phyloP scores from a whole-genome alignment of 192 early-diverging fungal genomes.

The Backusella psychrophila region DNA sequence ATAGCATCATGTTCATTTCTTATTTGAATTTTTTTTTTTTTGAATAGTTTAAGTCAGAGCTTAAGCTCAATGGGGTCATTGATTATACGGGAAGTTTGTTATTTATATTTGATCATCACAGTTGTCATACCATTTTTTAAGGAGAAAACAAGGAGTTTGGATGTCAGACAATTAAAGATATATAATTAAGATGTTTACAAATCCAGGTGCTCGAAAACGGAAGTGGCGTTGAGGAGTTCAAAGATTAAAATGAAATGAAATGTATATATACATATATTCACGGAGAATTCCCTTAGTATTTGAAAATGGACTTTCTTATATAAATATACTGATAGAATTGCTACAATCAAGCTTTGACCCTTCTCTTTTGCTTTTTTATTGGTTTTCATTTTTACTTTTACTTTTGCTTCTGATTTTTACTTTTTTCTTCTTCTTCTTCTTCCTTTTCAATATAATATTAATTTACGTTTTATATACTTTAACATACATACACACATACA shows the following conservation, averaged over 20 bases:
- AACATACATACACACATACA: background rate
- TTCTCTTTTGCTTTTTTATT: background rate
- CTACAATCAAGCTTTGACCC: background rate
- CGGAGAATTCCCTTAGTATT: background rate
- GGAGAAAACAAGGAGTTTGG: background rate
- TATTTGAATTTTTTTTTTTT: too few relatives aligned
- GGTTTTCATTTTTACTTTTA: too few relatives aligned
- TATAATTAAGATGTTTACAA: background rate
- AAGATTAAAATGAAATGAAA: background rate
- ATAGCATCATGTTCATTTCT: too few relatives aligned
- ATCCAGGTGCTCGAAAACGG: constrained; percentile 3
- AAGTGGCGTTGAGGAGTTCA: constrained; percentile 3
- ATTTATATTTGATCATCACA: background rate
- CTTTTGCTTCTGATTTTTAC: background rate
- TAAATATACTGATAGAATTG: background rate
- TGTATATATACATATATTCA: background rate
- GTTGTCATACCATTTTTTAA: background rate
- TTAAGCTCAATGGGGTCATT: too few relatives aligned
- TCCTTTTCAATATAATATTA: background rate
- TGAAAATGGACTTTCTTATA: background rate
- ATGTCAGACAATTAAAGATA: constrained; percentile 6
- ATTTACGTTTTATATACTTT: background rate
- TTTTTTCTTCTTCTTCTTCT: background rate
- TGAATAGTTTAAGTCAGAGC: too few relatives aligned
- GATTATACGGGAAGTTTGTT: background rate